phyloP scores from a whole-genome alignment of 352 stramenopile genomes.

The Globisporangium irregulare region DNA sequence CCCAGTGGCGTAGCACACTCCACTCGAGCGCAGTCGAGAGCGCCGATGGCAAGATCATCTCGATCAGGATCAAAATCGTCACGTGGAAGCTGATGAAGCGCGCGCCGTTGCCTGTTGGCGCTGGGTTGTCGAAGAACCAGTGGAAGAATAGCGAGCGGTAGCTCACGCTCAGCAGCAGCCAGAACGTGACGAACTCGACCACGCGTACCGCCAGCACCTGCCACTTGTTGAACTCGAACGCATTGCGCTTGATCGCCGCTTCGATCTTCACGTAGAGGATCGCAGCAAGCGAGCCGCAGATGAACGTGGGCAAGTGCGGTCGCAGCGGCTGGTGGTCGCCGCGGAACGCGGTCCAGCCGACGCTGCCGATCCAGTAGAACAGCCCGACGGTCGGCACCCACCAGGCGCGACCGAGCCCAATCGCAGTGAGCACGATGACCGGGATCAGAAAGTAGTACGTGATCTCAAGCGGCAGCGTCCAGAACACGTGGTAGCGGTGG shows the following conservation, averaged over 20 bases:
- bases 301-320: constrained; percentile 34
- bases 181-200: constrained; percentile 22
- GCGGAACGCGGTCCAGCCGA: constrained; percentile 21
- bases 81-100: constrained; percentile 30
- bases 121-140: constrained; percentile 31
- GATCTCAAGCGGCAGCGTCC: constrained; percentile 49
- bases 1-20: constrained; percentile 18
- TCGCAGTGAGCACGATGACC: constrained; percentile 20
- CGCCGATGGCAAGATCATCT: constrained; percentile 15
- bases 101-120: constrained; percentile 8
- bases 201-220: constrained; percentile 22
- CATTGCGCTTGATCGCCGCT: constrained; percentile 15
- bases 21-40: constrained; percentile 8
- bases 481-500: constrained; percentile 41
- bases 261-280: constrained; percentile 29
- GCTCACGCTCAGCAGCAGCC: constrained; percentile 31
- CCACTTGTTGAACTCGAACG: constrained; percentile 22
- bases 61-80: constrained; percentile 15
- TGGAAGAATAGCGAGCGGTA: constrained; percentile 12
- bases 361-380: constrained; percentile 6
- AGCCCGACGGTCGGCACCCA: constrained; percentile 21
- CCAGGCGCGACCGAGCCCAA: constrained; percentile 11
- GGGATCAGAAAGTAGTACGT: constrained; percentile 39
- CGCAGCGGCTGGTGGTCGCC: constrained; percentile 25
- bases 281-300: constrained; percentile 39